Conservation (phyloP, 2,329 filamentous ascomycete genomes). For the Myriangium duriaei region DNA sequence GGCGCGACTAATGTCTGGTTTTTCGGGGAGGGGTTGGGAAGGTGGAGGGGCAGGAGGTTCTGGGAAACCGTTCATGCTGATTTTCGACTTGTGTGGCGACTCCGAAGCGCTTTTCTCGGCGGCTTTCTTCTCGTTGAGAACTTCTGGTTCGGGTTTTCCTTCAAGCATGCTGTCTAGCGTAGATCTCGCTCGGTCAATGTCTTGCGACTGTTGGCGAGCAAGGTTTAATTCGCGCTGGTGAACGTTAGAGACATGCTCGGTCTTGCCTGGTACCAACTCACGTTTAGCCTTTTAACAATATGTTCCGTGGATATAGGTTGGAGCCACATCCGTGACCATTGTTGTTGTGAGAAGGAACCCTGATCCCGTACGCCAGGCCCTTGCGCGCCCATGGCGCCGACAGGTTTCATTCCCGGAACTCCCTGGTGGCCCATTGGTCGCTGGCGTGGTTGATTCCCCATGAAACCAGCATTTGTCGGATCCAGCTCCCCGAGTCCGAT, state of each 20-base stretch:
- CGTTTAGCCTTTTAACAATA: conserved; percentile 76
- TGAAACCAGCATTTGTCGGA: conserved; percentile 57
- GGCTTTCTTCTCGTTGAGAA: conserved; percentile 36
- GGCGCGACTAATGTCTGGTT: conserved; percentile 56
- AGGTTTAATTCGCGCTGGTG: conserved; percentile 74
- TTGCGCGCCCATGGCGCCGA: conserved; percentile 10
- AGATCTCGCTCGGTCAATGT: conserved; percentile 68
- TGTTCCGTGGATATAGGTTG: conserved; percentile 87
- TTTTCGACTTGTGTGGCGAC: conserved; percentile 46
- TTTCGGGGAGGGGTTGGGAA: conserved; percentile 84
- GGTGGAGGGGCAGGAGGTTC: conserved; percentile 89
- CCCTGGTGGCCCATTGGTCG: conserved; percentile 37
- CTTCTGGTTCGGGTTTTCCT: conserved; percentile 43
- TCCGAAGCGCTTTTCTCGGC: conserved; percentile 30
- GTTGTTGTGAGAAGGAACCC: conserved; percentile 43
- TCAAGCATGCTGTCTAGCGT: conserved; percentile 68
- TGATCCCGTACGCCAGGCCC: conserved; percentile 34
- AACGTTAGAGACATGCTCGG: conserved; percentile 11
- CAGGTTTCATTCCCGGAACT: conserved; percentile 13
- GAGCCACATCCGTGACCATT: conserved; percentile 70
- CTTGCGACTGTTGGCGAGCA: conserved; percentile 75
- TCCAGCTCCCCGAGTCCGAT: conserved; percentile 90
- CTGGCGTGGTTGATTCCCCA: conserved; percentile 53
- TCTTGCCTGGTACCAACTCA: conserved; percentile 34
- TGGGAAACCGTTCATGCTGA: conserved; percentile 74